A percentile compares a stretch with the other conserved stretches of the same genome.
These are phyloP conservation scores for Ceratobasidium sp. DNA, from an alignment of 1,284 basidiomycete genomes.

Conservation along the genomic window DNA sequence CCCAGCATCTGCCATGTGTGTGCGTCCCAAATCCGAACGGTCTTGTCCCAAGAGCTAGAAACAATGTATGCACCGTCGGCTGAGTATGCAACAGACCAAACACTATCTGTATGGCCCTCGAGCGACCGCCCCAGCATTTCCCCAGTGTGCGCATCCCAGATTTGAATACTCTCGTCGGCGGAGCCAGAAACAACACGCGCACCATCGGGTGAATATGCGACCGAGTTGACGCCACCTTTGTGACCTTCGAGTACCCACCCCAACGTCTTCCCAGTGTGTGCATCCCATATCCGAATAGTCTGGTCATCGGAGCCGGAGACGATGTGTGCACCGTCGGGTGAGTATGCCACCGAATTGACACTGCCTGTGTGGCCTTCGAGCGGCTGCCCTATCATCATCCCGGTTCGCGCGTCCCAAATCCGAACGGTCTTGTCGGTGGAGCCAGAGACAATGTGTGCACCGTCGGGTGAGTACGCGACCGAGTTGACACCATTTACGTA, in stretches of 20 bases:
- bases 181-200: slow-evolving; percentile 9
- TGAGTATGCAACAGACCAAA: slow-evolving; percentile 1
- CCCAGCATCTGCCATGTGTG: not conserved
- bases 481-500: not conserved
- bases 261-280: not conserved
- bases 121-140: slow-evolving; percentile 22
- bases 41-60: not conserved
- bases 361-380: not conserved
- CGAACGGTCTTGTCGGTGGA: not conserved
- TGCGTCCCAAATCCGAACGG: not conserved
- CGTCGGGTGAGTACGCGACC: not conserved
- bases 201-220: slow-evolving; percentile 24
- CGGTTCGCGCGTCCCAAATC: not conserved
- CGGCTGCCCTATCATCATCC: not conserved
- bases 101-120: not conserved
- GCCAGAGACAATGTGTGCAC: not conserved
- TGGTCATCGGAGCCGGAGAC: not conserved
- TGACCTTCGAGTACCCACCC: no score
- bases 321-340: not conserved
- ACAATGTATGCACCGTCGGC: not conserved
- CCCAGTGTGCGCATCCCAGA: slow-evolving; percentile 54
- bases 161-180: slow-evolving; percentile 56
- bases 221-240: not conserved
- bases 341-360: not conserved
- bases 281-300: not conserved